Conservation (phyloP, 2,329 filamentous ascomycete genomes). For the Chrysosporium queenslandicum region DNA sequence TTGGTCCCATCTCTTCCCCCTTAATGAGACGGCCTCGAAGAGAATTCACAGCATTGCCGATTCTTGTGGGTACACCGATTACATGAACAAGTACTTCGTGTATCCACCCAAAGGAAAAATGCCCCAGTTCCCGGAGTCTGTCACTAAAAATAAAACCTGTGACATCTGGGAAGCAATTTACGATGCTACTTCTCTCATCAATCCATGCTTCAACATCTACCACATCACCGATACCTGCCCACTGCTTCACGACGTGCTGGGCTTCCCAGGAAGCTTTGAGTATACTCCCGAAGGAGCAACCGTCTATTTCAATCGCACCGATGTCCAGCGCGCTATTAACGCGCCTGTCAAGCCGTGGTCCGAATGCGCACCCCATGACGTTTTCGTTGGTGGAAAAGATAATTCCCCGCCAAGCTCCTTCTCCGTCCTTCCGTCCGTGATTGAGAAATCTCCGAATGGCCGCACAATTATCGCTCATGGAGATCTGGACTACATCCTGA, state of each 20-base stretch:
- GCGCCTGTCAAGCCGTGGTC: conserved; percentile 49
- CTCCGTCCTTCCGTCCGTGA: conserved; percentile 56
- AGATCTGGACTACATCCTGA: conserved; percentile 56
- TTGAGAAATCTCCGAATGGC: conserved; percentile 52
- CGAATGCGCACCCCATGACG: conserved; percentile 43
- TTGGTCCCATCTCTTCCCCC: conserved; percentile 36
- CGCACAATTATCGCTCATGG: conserved; percentile 68
- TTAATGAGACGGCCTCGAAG: conserved; percentile 37
- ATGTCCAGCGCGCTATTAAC: conserved; percentile 60
- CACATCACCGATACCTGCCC: conserved; percentile 64
- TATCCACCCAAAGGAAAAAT: conserved; percentile 56
- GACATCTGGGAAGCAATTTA: conserved; percentile 49
- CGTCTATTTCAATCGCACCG: conserved; percentile 61
- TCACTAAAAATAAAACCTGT: conserved; percentile 39
- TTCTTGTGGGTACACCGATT: conserved; percentile 39
- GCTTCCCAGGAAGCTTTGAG: conserved; percentile 53
- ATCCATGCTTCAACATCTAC: conserved; percentile 75
- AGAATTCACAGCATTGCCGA: conserved; percentile 35
- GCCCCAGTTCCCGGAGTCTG: conserved; percentile 41
- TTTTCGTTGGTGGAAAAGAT: conserved; percentile 38
- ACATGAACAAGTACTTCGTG: conserved; percentile 44
- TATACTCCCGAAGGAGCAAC: conserved; percentile 54
- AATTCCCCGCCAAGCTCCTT: conserved; percentile 44
- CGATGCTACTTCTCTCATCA: conserved; percentile 46
- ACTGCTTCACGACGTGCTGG: conserved; percentile 56